These are phyloP conservation scores for Plantago ovata DNA, from an alignment of 257 asterid genomes.

Conservation along the genomic window DNA sequence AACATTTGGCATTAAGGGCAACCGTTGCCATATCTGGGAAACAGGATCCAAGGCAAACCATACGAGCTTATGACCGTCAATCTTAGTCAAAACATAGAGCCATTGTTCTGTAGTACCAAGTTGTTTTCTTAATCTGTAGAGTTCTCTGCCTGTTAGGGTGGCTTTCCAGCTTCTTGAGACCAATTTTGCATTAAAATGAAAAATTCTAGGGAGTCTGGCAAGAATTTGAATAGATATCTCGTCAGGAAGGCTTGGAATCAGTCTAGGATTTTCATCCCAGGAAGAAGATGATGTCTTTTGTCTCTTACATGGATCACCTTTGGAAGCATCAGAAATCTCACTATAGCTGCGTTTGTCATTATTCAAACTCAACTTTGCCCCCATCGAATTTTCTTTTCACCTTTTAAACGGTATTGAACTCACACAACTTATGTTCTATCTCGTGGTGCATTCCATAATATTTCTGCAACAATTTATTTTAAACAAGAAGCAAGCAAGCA, in stretches of 20 bases:
- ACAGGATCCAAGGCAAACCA: slow-evolving; percentile 85
- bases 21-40: slow-evolving; percentile 62
- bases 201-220: slow-evolving; percentile 65
- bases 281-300: slow-evolving; percentile 49
- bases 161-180: slow-evolving; percentile 79
- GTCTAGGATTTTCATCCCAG: slow-evolving; percentile 62
- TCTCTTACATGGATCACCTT: slow-evolving; percentile 65
- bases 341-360: slow-evolving; percentile 34
- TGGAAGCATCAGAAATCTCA: slow-evolving; percentile 36
- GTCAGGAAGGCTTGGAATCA: slow-evolving; percentile 79
- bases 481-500: slow-evolving; percentile 1
- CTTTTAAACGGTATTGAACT: slow-evolving; percentile 18
- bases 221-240: slow-evolving; percentile 80
- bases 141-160: slow-evolving; percentile 57
- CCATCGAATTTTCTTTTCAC: slow-evolving; percentile 39
- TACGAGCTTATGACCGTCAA: slow-evolving; percentile 47
- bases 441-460: slow-evolving; percentile 17
- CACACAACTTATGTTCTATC: slow-evolving; percentile 16
- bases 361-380: slow-evolving; percentile 58
- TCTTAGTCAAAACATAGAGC: slow-evolving; percentile 73
- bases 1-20: slow-evolving; percentile 69
- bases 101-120: slow-evolving; percentile 72
- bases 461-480: slow-evolving; percentile 4
- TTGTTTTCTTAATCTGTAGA: slow-evolving; percentile 58
- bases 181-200: slow-evolving; percentile 46